Percentiles rank a stretch among this genome's conserved stretches.
phyloP scores from a whole-genome alignment of 306 rosid species.

The Casuarina equisetifolia region DNA sequence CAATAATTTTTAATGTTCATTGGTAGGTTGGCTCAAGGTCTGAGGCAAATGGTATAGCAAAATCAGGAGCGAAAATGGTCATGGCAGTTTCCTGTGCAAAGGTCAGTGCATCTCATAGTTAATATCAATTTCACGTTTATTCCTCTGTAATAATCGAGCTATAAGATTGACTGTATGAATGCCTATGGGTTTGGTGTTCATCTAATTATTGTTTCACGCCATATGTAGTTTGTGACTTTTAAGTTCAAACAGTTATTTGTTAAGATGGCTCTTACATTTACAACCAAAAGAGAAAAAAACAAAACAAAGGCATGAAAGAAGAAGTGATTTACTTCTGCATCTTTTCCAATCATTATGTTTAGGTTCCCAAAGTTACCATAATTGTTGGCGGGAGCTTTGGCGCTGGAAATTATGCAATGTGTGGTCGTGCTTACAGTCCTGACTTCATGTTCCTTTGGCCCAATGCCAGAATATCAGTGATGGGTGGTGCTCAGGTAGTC shows the following conservation, averaged over 20 bases:
- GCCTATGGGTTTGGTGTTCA: neutral
- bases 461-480: slow-evolving; percentile 89
- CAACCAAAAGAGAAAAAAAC: neutral
- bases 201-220: neutral
- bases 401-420: slow-evolving; percentile 99
- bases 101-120: slow-evolving; percentile 43
- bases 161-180: neutral
- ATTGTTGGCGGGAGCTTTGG: slow-evolving; percentile 96
- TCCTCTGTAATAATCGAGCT: neutral
- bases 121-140: neutral
- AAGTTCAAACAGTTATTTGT: neutral
- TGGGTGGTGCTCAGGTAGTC: slow-evolving; percentile 97
- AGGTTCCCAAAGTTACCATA: slow-evolving; percentile 95
- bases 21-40: slow-evolving; percentile 92
- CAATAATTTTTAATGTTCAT: slow-evolving; percentile 9
- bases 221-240: neutral
- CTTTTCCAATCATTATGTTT: slow-evolving; percentile 25
- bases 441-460: slow-evolving; percentile 96
- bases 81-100: slow-evolving; percentile 99
- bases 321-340: slow-evolving; percentile 10
- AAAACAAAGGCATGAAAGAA: neutral
- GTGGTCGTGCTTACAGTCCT: slow-evolving; percentile 98
- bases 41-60: slow-evolving; percentile 94
- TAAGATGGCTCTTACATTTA: neutral
- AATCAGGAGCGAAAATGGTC: slow-evolving; percentile 98